These are phyloP conservation scores for Monascus ruber DNA, from an alignment of 2,329 filamentous ascomycete genomes.

Conservation along the genomic window DNA sequence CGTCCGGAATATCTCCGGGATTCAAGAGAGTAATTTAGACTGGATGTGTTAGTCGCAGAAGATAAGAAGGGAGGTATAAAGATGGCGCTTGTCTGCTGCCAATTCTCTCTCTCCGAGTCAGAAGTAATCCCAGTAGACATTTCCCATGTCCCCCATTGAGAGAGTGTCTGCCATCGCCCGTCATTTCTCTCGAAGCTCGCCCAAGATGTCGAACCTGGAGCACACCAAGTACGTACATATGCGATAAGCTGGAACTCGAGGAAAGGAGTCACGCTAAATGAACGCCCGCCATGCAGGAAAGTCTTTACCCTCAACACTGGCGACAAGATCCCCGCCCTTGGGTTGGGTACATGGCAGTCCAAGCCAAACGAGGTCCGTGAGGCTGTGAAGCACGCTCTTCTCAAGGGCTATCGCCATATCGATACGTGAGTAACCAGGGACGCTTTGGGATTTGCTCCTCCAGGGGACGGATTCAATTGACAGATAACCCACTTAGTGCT, in stretches of 20 bases:
- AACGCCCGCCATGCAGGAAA: conserved; percentile 13
- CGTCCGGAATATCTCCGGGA: no score
- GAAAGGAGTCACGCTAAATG: neutral
- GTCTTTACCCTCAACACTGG: conserved; percentile 39
- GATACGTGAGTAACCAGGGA: conserved; percentile 33
- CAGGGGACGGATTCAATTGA: neutral
- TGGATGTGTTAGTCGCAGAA: no score
- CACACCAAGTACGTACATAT: conserved; percentile 19
- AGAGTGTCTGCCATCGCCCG: neutral
- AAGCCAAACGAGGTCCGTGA: conserved; percentile 40
- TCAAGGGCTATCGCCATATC: conserved; percentile 45
- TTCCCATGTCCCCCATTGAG: neutral
- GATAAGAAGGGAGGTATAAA: no score
- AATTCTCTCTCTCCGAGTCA: no score
- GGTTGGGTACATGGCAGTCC: conserved; percentile 47
- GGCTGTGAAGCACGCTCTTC: conserved; percentile 38
- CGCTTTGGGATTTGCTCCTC: neutral
- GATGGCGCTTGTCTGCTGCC: no score
- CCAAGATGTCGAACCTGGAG: conserved; percentile 17
- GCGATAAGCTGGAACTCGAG: no score
- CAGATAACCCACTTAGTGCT: conserved; percentile 12
- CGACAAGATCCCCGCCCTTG: conserved; percentile 38
- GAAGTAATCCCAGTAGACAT: neutral
- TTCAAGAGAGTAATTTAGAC: no score
- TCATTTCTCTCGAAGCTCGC: conserved; percentile 2